Conservation (phyloP, 148 eudicot genomes). For the Cornus florida region DNA sequence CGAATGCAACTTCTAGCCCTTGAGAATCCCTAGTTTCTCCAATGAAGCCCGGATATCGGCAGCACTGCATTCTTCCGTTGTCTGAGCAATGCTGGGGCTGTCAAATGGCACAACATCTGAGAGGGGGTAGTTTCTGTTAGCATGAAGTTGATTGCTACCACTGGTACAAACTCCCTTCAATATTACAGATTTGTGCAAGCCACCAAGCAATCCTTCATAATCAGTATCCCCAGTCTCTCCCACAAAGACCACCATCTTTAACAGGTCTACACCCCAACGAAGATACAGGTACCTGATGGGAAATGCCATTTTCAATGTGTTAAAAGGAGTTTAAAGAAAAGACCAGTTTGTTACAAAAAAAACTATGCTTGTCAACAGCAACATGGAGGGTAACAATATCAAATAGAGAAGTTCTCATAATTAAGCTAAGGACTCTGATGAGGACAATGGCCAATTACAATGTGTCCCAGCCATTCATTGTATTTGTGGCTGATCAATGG, state of each 20-base stretch:
- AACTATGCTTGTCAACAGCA: neutral
- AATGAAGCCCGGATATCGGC: conserved; percentile 51
- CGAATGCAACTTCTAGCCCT: conserved; percentile 19
- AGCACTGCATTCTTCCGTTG: conserved; percentile 36
- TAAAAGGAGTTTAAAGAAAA: neutral
- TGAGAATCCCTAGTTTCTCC: conserved; percentile 45
- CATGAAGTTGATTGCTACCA: conserved; percentile 48
- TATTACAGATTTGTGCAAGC: conserved; percentile 76
- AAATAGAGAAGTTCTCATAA: neutral
- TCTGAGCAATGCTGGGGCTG: conserved; percentile 64
- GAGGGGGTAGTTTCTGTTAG: conserved; percentile 77
- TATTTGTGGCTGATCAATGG: too few species aligned
- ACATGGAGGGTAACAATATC: neutral
- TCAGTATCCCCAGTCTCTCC: conserved; percentile 97
- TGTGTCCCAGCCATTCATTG: neutral
- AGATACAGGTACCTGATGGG: conserved; percentile 69
- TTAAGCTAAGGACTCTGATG: neutral
- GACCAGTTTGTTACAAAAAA: neutral
- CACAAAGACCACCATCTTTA: conserved; percentile 77
- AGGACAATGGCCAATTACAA: neutral
- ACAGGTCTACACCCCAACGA: conserved; percentile 80
- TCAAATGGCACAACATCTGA: conserved; percentile 66
- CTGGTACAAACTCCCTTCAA: conserved; percentile 65
- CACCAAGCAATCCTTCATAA: conserved; percentile 86
- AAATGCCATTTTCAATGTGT: neutral